Evolutionary conservation across 2,329 filamentous ascomycete genomes (phyloP).

Genomic region (Diaporthe humulicola): DNA sequence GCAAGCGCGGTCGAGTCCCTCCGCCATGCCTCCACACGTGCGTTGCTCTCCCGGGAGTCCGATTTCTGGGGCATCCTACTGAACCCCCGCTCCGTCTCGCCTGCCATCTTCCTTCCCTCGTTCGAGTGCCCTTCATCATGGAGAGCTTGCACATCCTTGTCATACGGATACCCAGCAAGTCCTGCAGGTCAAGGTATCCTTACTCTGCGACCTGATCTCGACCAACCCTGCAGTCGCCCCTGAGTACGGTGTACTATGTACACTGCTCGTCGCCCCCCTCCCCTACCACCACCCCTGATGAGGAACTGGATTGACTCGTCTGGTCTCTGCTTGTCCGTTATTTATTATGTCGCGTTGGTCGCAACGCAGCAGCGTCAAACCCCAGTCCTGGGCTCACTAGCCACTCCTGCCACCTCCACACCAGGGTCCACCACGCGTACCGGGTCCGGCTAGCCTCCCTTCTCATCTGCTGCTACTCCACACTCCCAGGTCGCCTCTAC

Average conservation of each 20-base stretch:
- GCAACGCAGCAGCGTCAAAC: slow-evolving; percentile 36
- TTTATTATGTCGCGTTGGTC: slow-evolving; percentile 32
- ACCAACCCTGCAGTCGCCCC: slow-evolving; percentile 29
- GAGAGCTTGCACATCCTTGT: slow-evolving; percentile 16
- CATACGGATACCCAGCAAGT: neutral
- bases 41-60: slow-evolving; percentile 3
- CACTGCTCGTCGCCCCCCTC: neutral
- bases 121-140: neutral
- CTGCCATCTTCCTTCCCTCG: slow-evolving; percentile 7
- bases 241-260: slow-evolving; percentile 15
- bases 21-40: slow-evolving; percentile 34
- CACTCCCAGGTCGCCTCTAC: slow-evolving; percentile 36
- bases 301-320: slow-evolving; percentile 34
- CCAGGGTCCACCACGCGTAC: slow-evolving; percentile 37
- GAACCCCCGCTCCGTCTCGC: slow-evolving; percentile 4
- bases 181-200: slow-evolving; percentile 30
- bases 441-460: slow-evolving; percentile 39
- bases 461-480: slow-evolving; percentile 40
- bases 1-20: slow-evolving; percentile 36
- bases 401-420: slow-evolving; percentile 33
- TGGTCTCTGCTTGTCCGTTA: slow-evolving; percentile 36
- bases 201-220: slow-evolving; percentile 21
- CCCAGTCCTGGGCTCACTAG: slow-evolving; percentile 35
- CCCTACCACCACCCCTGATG: slow-evolving; percentile 35
- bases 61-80: slow-evolving; percentile 22